Percentiles rank a stretch among this genome's conserved stretches.
Evolutionary conservation across 2,329 filamentous ascomycete genomes (phyloP).

Genomic region (Colletotrichum theobromicola): DNA sequence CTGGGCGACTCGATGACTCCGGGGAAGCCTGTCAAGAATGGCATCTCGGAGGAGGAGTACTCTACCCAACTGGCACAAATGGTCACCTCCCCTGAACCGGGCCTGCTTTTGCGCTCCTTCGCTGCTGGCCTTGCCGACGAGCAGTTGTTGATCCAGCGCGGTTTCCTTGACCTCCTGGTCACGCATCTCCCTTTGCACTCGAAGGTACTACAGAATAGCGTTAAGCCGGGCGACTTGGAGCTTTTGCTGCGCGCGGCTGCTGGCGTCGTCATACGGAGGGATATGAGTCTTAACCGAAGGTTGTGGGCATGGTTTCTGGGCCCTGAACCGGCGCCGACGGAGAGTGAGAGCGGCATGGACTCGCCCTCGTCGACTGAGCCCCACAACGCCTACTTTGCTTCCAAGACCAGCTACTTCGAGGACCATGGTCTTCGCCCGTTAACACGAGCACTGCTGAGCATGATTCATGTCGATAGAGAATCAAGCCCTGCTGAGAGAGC

Average conservation of each 20-base stretch:
- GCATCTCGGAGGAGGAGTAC: conserved; percentile 43
- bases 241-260: conserved; percentile 81
- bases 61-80: conserved; percentile 64
- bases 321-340: conserved; percentile 63
- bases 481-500: conserved; percentile 71
- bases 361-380: conserved; percentile 49
- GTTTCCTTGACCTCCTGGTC: conserved; percentile 91
- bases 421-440: conserved; percentile 78
- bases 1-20: conserved; percentile 53
- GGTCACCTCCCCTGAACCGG: conserved; percentile 89
- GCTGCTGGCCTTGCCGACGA: conserved; percentile 87
- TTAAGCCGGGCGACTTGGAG: conserved; percentile 78
- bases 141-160: conserved; percentile 89
- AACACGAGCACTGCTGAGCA: conserved; percentile 74
- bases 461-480: conserved; percentile 67
- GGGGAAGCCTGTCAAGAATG: conserved; percentile 32
- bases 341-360: conserved; percentile 53
- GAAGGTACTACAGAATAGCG: conserved; percentile 75
- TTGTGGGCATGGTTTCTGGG: conserved; percentile 97
- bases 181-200: conserved; percentile 88
- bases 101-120: conserved; percentile 88
- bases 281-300: conserved; percentile 95
- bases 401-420: conserved; percentile 82
- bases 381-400: conserved; percentile 51
- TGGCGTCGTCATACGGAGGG: conserved; percentile 86